Conservation (phyloP, 2,329 filamentous ascomycete species). For the Aspergillus novoparasiticus region DNA sequence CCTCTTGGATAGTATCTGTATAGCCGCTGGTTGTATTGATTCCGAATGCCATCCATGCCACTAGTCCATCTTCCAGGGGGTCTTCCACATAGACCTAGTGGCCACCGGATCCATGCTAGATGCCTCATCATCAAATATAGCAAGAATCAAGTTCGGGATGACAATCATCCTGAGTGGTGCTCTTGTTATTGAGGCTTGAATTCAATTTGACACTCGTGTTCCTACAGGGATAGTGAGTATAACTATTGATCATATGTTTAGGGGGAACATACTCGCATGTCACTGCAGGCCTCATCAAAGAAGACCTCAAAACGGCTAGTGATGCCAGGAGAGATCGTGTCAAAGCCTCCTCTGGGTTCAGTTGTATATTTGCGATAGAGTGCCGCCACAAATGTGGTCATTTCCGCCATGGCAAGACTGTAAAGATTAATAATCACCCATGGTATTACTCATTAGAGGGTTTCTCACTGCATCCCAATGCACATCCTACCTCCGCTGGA, state of each 20-base stretch:
- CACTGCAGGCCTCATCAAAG: constrained; percentile 26
- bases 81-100: too few relatives aligned
- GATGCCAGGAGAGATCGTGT: constrained; percentile 27
- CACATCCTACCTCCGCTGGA: constrained; percentile 46
- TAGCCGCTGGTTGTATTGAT: too few relatives aligned
- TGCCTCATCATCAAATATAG: too few relatives aligned
- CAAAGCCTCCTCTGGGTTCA: constrained; percentile 23
- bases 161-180: too few relatives aligned
- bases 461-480: constrained; percentile 39
- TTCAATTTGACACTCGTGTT: background rate
- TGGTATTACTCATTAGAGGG: background rate
- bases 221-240: background rate
- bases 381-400: constrained; percentile 50
- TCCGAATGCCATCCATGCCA: too few relatives aligned
- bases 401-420: constrained; percentile 54
- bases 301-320: constrained; percentile 36
- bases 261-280: background rate
- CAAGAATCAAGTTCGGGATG: background rate
- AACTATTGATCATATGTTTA: background rate
- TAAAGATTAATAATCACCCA: background rate
- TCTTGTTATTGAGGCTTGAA: background rate
- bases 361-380: constrained; percentile 51
- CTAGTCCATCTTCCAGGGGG: too few relatives aligned
- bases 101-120: too few relatives aligned
- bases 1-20: too few relatives aligned